Base-by-base conservation (phyloP, 192 early-diverging fungal species). In the Linnemannia schmuckeri region DNA sequence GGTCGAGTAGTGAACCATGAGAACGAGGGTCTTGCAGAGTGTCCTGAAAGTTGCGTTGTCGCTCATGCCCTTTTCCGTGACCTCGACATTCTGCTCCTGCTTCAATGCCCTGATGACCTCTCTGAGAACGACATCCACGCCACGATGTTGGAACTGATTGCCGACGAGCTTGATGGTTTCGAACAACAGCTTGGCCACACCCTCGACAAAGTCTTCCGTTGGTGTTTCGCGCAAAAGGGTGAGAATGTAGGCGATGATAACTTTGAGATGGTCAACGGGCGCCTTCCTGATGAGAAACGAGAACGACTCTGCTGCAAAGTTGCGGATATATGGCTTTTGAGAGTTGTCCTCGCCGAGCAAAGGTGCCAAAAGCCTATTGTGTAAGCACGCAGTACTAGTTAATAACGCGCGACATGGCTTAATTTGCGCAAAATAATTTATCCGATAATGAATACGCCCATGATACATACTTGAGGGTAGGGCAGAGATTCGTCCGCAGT, bases 241-340 rank as follows among this genome's bases (percentile, higher is more conserved):
- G 8, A 97, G 78, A 4, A 95, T 94, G 80, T 93, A 93, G 30
- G 80, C 78, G 63, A 97, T 85, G 70, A 97, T 92, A 2, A 84
- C 77, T 38, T 90, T 90, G 72, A 96, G 89, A 33, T 91, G 88
- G 27, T 93, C 89, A 41, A 88, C 92, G 13, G 92, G 90, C 18
- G 94, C 91, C 87, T 97, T 97, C 37, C 97, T 92, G 70, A 99
- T 88, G 70, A 99, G 91, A 80, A 95, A 98, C 22, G 97, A 94
- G 92, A 98, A 96, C 0, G 97, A 92, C 88, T 99, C 97, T 70
- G 97, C 96, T 2, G 96, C 93, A 85, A 99, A 99, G 57, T 93
- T 92, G 55, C 97, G 94, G 37, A 97, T 93, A 89, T 95, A 95
- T 47, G 91, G 88, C 68, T 95, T 95, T 82, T 95, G 92, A 66